Evolutionary conservation across 2,329 filamentous ascomycete genomes (phyloP), one percentile per base, ranked within the genome.

Genomic region (Phyllosticta citrichinensis): DNA sequence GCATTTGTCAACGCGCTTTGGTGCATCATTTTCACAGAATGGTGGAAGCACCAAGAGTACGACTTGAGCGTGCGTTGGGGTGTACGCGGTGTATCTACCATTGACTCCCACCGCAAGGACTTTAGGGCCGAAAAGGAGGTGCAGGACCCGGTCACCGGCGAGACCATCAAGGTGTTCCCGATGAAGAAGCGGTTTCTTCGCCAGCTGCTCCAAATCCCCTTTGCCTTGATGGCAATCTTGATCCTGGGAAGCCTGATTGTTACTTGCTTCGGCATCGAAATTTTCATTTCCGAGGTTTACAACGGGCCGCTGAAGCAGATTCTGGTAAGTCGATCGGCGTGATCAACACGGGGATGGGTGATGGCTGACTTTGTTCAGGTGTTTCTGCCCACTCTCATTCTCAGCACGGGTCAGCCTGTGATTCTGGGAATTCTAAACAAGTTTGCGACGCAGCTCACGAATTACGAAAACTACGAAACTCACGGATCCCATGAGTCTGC

Each of bases 201-300:
- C 25, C 92, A 97, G 73, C 72, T 93, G 53, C 79, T 96, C 17
- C 88, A 95, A 70, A 77, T 96, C 1, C 92, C 92, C 0, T 97
- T 99, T 74, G 89, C 90, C 0, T 72, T 95, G 5, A 80, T 84
- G 11, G 92, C 91, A 33, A 78, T 87, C 8, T 62, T 85, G 24
- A 82, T 88, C 0, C 81, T 97, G 6, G 93, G 93, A 0, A 85
- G 85, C 19, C 79, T 97, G 66, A 96, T 97, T 65, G 85, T 89
- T 12, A 84, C 84, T 14, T 94, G 90, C 70, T 97, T 97, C 73
- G 89, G 87, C 8, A 89, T 97, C 63, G 94, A 99, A 71, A 90
- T 97, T 33, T 97, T 97, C 76, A 90, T 99, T 66, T 92, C 89
- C 0, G 91, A 99, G 74, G 86, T 97, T 17, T 97, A 99, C 73